Evolutionary conservation across 2,329 filamentous ascomycete species (phyloP).

Genomic region (Penicillium oxalicum): DNA sequence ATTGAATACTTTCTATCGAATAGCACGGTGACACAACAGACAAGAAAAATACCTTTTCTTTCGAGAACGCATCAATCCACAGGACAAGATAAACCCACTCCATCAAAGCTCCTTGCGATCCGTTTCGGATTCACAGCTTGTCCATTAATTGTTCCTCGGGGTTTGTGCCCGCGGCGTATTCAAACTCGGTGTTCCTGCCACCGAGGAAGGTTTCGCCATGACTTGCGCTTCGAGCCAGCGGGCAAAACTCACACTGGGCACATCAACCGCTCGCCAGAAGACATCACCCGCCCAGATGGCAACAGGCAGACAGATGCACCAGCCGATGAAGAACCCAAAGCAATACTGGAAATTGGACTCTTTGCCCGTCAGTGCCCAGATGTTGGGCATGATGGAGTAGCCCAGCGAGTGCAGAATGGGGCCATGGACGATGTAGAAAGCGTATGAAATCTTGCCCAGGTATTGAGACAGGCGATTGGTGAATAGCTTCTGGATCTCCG

Average conservation of each 20-base stretch:
- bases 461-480: conserved; percentile 40
- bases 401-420: conserved; percentile 41
- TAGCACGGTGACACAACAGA: too few species aligned
- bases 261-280: conserved; percentile 54
- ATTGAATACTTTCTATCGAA: too few species aligned
- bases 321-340: conserved; percentile 36
- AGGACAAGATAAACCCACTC: too few species aligned
- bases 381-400: conserved; percentile 39
- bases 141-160: background rate
- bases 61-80: too few species aligned
- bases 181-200: conserved; percentile 5
- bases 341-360: conserved; percentile 36
- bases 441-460: conserved; percentile 44
- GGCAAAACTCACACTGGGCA: conserved; percentile 46
- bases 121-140: background rate
- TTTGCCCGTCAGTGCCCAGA: conserved; percentile 37
- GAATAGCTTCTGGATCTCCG: conserved; percentile 38
- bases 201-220: conserved; percentile 16
- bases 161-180: background rate
- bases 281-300: conserved; percentile 54
- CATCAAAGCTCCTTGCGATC: background rate
- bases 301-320: conserved; percentile 34
- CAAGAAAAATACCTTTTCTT: too few species aligned
- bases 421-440: conserved; percentile 45
- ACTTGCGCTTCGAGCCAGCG: conserved; percentile 43